These are phyloP conservation scores for Peronosclerospora sorghi DNA, from an alignment of 352 stramenopile species.

Conservation along the genomic window DNA sequence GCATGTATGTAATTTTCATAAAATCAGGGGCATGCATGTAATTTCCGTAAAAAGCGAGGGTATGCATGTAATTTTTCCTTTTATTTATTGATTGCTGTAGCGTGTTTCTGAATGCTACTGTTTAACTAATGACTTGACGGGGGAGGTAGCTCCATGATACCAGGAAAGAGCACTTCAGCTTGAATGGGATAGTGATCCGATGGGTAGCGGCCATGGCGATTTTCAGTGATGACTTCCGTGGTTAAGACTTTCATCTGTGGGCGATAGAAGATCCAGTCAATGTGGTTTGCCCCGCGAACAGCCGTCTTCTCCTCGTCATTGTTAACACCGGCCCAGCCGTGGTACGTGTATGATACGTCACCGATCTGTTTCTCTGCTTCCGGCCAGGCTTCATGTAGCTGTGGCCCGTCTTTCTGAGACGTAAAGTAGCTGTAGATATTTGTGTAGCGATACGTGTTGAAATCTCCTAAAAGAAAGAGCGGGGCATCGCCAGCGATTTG, in stretches of 20 bases:
- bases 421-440: slow-evolving; percentile 78
- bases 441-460: slow-evolving; percentile 80
- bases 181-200: slow-evolving; percentile 85
- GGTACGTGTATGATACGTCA: slow-evolving; percentile 77
- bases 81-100: too few species aligned
- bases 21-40: too few species aligned
- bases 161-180: slow-evolving; percentile 65
- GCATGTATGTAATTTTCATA: too few species aligned
- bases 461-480: slow-evolving; percentile 73
- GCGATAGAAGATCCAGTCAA: slow-evolving; percentile 85
- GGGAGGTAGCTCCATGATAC: slow-evolving; percentile 39
- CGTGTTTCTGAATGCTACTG: too few species aligned
- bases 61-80: too few species aligned
- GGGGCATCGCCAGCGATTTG: slow-evolving; percentile 39
- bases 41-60: too few species aligned
- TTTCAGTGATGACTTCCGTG: slow-evolving; percentile 76
- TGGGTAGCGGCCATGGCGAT: slow-evolving; percentile 68
- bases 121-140: too few species aligned
- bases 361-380: slow-evolving; percentile 57
- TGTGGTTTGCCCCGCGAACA: slow-evolving; percentile 67
- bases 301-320: slow-evolving; percentile 67
- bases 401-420: slow-evolving; percentile 35
- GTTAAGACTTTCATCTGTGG: slow-evolving; percentile 63
- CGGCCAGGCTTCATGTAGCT: slow-evolving; percentile 65
- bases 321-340: slow-evolving; percentile 76